Evolutionary conservation across 495 filamentous ascomycete species (phyloP).

Genomic region (Hypoxylon intermedium): DNA sequence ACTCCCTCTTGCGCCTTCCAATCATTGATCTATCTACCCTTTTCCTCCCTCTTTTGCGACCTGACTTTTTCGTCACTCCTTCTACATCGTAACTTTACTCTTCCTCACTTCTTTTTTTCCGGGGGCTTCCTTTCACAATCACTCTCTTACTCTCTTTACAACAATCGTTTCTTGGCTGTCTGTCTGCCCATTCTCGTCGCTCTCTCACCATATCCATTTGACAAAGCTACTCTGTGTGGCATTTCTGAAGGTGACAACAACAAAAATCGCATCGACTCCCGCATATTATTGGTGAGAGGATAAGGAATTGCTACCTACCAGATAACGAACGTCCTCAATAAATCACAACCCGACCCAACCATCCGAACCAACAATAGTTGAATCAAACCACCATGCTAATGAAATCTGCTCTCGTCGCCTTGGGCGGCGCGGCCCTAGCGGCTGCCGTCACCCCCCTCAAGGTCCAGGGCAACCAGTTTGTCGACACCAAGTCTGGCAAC

Average conservation of each 20-base stretch:
- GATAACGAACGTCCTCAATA: background rate
- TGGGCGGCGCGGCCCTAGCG: slow-evolving; percentile 59
- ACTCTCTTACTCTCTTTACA: slow-evolving; percentile 28
- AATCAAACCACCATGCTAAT: slow-evolving; percentile 39
- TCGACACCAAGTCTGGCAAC: slow-evolving; percentile 77
- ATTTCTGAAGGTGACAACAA: slow-evolving; percentile 2
- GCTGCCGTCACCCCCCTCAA: slow-evolving; percentile 75
- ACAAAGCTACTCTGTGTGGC: slow-evolving; percentile 26
- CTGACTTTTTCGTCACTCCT: slow-evolving; percentile 32
- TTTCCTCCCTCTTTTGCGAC: slow-evolving; percentile 17
- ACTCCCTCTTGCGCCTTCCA: slow-evolving; percentile 20
- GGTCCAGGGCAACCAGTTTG: slow-evolving; percentile 79
- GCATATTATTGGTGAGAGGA: slow-evolving; percentile 14
- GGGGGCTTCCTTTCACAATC: slow-evolving; percentile 29
- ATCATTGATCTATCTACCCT: slow-evolving; percentile 21
- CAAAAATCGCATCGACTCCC: slow-evolving; percentile 16
- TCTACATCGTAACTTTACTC: slow-evolving; percentile 10
- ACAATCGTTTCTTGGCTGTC: slow-evolving; percentile 30
- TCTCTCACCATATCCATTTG: slow-evolving; percentile 35
- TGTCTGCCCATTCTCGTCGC: slow-evolving; percentile 34
- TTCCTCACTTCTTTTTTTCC: slow-evolving; percentile 8
- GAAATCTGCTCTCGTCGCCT: slow-evolving; percentile 52
- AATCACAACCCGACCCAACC: slow-evolving; percentile 1
- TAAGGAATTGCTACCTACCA: background rate
- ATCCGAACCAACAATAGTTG: background rate